Base-by-base conservation (phyloP, 257 asterid species). In the Fraxinus cuspidata region DNA sequence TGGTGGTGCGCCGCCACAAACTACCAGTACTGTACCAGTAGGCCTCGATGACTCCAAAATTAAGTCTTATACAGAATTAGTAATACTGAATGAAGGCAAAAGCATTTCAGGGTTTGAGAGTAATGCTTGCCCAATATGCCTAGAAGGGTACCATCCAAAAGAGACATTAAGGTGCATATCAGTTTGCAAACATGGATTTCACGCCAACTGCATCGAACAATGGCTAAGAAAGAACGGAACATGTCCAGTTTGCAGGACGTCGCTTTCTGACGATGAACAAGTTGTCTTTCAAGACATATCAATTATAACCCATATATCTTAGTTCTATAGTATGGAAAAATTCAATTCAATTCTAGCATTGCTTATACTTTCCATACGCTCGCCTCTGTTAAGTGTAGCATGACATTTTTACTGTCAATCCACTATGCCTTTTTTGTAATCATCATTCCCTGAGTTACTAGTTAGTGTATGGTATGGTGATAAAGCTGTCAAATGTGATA, bases 31-130 rank as follows among this genome's bases (percentile, higher is more conserved):
- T 63, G 69, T 63, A n/a, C 66, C 66, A 58, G 23, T 23, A 25
- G 69, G 69, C 34, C 69, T 63, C 8, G 35, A 63, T 25, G 69
- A 63, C 69, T 63, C 69, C 27, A 63, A 25, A 27, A 63, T 63
- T 9, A 25, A 63, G 7, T 63, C 34, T 25, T 63, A 2, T 25
- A 63, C 69, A 3, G 69, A 63, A 63, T 23, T 63, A 63, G 35
- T 25, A 63, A 35, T 27, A 25, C 18, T 63, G 69, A 27, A 27
- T 63, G 35, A 63, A 63, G 69, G 34, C 35, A 35, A 63, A 25
- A 63, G 69, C 34, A 63, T 63, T 63, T 25, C 34, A 63, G 34
- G 16, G 34, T 23, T 35, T 63, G 69, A 63, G 32, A 63, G 35
- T 63, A 25, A 27, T 63, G 18, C 32, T 63, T 63, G 69, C 18